phyloP scores from a whole-genome alignment of 257 asterid species.

The Lycium barbarum region DNA sequence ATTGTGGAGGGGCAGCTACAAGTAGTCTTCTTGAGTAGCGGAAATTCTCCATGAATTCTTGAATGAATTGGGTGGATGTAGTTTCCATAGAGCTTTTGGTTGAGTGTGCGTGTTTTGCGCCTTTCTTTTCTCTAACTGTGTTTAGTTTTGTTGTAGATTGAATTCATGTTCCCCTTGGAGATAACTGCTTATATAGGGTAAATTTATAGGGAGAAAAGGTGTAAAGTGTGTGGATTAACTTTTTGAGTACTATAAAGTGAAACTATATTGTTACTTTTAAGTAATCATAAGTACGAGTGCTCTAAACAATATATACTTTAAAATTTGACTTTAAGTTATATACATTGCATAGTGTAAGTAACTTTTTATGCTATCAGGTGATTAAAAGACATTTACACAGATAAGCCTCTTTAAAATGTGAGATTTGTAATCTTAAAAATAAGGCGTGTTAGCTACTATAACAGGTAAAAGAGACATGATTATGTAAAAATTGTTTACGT shows the following conservation, averaged over 20 bases:
- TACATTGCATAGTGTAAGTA: not conserved
- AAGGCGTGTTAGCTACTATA: too few relatives aligned
- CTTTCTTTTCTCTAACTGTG: not conserved
- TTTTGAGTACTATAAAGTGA: not conserved
- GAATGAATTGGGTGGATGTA: not conserved
- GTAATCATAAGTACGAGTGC: not conserved
- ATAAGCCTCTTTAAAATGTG: too few relatives aligned
- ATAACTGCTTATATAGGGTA: not conserved
- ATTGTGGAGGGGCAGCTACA: not conserved
- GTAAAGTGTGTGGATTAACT: not conserved
- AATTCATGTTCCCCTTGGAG: not conserved
- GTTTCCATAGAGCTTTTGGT: not conserved
- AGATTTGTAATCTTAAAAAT: too few relatives aligned
- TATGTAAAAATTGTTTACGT: not conserved
- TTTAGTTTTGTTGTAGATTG: not conserved
- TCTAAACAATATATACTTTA: not conserved
- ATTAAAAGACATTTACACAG: too few relatives aligned
- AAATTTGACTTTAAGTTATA: not conserved
- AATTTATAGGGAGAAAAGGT: too few relatives aligned
- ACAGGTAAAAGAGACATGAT: not conserved
- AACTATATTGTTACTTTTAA: not conserved
- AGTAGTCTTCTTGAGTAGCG: not conserved
- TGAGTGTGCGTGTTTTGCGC: not conserved
- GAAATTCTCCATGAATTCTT: conserved; percentile 8
- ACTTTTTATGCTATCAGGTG: too few relatives aligned